Evolutionary conservation across 306 rosid genomes (phyloP).

Genomic region (Ochetophila trinervis): DNA sequence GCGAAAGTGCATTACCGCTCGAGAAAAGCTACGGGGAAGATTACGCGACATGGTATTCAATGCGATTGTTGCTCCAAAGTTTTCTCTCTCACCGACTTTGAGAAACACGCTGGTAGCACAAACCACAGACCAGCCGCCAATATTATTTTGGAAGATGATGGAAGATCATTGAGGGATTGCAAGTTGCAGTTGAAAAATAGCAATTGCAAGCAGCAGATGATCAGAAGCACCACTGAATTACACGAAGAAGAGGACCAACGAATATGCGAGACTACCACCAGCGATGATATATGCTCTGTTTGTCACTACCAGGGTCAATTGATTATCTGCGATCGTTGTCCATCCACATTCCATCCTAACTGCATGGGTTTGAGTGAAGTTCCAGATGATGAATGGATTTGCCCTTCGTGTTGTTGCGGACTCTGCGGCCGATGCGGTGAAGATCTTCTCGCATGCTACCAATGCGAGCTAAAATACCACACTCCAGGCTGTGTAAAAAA

Average conservation of each 20-base stretch:
- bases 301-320: conserved; percentile 58
- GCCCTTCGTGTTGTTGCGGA: conserved; percentile 60
- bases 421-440: conserved; percentile 31
- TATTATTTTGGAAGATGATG: conserved; percentile 57
- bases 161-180: conserved; percentile 52
- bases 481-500: conserved; percentile 34
- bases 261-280: background rate
- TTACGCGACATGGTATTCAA: conserved; percentile 38
- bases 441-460: conserved; percentile 35
- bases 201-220: background rate
- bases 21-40: conserved; percentile 27
- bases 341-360: conserved; percentile 43
- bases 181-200: conserved; percentile 20
- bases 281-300: conserved; percentile 39
- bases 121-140: conserved; percentile 53
- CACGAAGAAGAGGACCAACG: too few species aligned
- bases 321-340: conserved; percentile 55
- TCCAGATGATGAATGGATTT: conserved; percentile 60
- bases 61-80: conserved; percentile 53
- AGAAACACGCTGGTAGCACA: conserved; percentile 56
- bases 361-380: conserved; percentile 42
- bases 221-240: too few species aligned
- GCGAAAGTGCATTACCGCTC: conserved; percentile 32
- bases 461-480: conserved; percentile 53
- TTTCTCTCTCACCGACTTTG: conserved; percentile 43